Conservation (phyloP, 768 basidiomycete species). For the Hypholoma sublateritium region DNA sequence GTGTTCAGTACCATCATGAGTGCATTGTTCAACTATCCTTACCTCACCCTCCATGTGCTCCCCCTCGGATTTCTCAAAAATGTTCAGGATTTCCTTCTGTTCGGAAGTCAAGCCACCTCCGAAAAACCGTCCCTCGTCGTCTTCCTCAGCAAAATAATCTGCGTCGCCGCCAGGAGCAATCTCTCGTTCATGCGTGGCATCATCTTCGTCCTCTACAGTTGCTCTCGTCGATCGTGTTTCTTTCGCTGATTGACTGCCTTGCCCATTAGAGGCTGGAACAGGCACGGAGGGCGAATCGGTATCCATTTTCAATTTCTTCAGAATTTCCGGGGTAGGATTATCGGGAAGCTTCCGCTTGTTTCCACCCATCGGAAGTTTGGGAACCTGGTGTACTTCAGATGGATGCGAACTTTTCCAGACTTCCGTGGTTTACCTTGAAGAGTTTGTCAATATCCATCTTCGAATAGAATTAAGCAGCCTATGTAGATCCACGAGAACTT, state of each 20-base stretch:
- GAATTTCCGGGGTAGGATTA: conserved; percentile 75
- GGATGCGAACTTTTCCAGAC: neutral
- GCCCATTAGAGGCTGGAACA: conserved; percentile 3
- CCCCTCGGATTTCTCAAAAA: conserved; percentile 78
- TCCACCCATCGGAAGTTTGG: conserved; percentile 62
- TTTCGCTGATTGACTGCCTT: conserved; percentile 18
- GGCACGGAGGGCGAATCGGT: conserved; percentile 13
- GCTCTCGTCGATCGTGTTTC: conserved; percentile 36
- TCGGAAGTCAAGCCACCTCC: conserved; percentile 91
- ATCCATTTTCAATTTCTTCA: conserved; percentile 77
- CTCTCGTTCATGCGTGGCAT: conserved; percentile 17
- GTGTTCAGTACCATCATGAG: neutral
- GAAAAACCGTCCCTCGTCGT: conserved; percentile 89
- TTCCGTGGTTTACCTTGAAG: conserved; percentile 41
- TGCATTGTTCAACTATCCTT: conserved; percentile 25
- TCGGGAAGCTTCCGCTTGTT: conserved; percentile 77
- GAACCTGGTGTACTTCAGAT: conserved; percentile 41
- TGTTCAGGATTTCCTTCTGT: conserved; percentile 94
- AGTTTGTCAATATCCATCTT: conserved; percentile 51
- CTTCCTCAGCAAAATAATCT: conserved; percentile 89
- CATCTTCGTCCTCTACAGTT: conserved; percentile 58
- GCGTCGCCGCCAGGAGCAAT: conserved; percentile 88
- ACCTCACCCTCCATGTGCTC: conserved; percentile 71
- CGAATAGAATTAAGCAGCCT: neutral
- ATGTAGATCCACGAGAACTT: neutral